Base-by-base conservation (phyloP, 169 alveolate genomes). In the Nephromyces sp. region DNA sequence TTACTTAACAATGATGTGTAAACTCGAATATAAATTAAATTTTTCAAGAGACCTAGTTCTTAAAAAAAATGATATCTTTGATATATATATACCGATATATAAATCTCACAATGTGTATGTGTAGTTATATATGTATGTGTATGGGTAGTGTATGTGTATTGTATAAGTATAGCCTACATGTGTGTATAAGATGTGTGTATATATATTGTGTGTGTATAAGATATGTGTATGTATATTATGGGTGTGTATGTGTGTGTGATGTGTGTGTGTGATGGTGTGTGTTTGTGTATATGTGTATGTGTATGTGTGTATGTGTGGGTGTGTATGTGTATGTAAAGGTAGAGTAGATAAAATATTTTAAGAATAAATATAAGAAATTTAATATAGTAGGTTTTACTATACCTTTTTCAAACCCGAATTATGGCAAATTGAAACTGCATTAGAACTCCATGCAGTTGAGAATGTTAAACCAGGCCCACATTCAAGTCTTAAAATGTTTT, bases 391-490 rank as follows among this genome's bases (percentile, higher is more conserved):
- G 25, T 43, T 43, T n/a, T 15, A 43, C 25, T 61, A 32, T 4
- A 74, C 75, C 1, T 6, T 4, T 6, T 28, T 15, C 3, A 74
- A 30, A 1, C 75, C 80, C 31, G 52, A 30, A 2, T 32, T 28
- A 30, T 30, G 1, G 30, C 53, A 32, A 27, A 74, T 66, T 5
- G 68, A 4, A 28, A 74, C 75, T 0, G 69, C 70, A 32, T 74
- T 31, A 8, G 80, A 34, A 32, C 75, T 32, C 75, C 66, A 32
- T 3, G 80, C 80, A 6, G 80, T 30, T 32, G 53, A 27, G 52
- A 74, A 74, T 6, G 32, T 31, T 35, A 22, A 51, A 32, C 80
- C 69, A 31, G 80, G 80, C 1, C 80, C 80, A 6, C 57, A 69
- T 31, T 74, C 80, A 30, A 65, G 21, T 24, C 61, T 25, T n/a